Percentiles rank a stretch among this genome's conserved stretches.
These are phyloP conservation scores for Cladosporium cucumerinum DNA, from an alignment of 2,329 filamentous ascomycete species.

Conservation along the genomic window DNA sequence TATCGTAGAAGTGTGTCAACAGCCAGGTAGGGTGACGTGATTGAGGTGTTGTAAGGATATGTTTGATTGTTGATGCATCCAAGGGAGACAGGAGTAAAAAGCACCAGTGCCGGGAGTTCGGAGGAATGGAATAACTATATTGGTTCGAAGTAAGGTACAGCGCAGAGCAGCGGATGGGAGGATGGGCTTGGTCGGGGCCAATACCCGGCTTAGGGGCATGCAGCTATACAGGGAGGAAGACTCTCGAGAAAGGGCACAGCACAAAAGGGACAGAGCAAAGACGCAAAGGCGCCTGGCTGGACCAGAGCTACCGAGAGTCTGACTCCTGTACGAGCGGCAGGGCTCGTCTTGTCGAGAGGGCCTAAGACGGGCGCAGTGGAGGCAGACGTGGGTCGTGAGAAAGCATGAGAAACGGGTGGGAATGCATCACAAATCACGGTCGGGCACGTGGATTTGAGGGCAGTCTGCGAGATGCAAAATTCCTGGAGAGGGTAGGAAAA, in stretches of 20 bases:
- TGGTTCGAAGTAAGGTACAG: not conserved
- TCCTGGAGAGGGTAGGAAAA: not conserved
- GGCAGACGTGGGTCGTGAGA: not conserved
- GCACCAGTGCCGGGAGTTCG: not conserved
- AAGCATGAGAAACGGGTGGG: not conserved
- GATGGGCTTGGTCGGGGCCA: slow-evolving; percentile 4
- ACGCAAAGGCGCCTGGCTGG: too few relatives aligned
- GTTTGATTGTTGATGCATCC: not conserved
- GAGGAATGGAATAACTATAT: not conserved
- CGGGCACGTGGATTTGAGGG: not conserved
- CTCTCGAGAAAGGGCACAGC: not conserved
- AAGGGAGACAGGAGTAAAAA: not conserved
- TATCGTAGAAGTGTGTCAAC: not conserved
- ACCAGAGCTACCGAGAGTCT: not conserved
- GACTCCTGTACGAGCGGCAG: slow-evolving; percentile 1
- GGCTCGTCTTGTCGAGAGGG: not conserved
- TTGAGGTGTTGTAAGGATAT: not conserved
- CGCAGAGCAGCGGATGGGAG: not conserved
- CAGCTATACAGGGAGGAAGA: slow-evolving; percentile 2
- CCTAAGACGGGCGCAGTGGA: not conserved
- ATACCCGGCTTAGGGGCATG: slow-evolving; percentile 6
- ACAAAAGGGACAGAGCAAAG: not conserved
- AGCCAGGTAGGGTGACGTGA: not conserved
- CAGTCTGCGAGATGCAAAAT: not conserved
- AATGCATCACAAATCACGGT: not conserved